These are phyloP conservation scores for Aureobasidium namibiae DNA, from an alignment of 2,329 filamentous ascomycete genomes.

Conservation along the genomic window DNA sequence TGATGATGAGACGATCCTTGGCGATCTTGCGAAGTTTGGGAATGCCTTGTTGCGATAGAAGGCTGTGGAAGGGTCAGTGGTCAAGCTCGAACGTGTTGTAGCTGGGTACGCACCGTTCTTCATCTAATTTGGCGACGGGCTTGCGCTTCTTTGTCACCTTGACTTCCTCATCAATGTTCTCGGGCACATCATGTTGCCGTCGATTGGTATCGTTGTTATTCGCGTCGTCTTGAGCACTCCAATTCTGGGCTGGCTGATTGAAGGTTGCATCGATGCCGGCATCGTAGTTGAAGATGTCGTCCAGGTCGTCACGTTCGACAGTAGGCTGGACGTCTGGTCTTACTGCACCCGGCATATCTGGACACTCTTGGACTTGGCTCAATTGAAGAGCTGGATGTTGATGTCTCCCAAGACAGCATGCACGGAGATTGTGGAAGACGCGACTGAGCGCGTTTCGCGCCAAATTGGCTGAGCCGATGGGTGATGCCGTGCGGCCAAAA, in stretches of 20 bases:
- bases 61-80: conserved; percentile 36
- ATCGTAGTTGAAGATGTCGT: conserved; percentile 71
- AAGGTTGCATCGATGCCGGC: conserved; percentile 47
- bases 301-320: conserved; percentile 40
- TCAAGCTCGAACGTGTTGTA: not conserved
- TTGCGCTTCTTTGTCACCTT: conserved; percentile 68
- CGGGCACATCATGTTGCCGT: conserved; percentile 23
- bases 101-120: conserved; percentile 49
- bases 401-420: not conserved
- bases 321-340: conserved; percentile 16
- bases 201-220: conserved; percentile 36
- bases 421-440: conserved; percentile 6
- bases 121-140: conserved; percentile 80
- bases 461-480: no score
- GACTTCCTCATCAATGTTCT: conserved; percentile 78
- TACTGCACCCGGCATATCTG: conserved; percentile 23
- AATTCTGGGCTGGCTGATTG: conserved; percentile 35
- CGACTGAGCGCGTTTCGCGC: not conserved
- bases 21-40: conserved; percentile 69
- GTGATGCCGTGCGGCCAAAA: not conserved
- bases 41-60: conserved; percentile 78
- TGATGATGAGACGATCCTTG: conserved; percentile 63
- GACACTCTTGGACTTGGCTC: not conserved
- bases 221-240: conserved; percentile 20
- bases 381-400: not conserved